phyloP scores from a whole-genome alignment of 176 grass and related monocot species.

The Aegilops tauschii region DNA sequence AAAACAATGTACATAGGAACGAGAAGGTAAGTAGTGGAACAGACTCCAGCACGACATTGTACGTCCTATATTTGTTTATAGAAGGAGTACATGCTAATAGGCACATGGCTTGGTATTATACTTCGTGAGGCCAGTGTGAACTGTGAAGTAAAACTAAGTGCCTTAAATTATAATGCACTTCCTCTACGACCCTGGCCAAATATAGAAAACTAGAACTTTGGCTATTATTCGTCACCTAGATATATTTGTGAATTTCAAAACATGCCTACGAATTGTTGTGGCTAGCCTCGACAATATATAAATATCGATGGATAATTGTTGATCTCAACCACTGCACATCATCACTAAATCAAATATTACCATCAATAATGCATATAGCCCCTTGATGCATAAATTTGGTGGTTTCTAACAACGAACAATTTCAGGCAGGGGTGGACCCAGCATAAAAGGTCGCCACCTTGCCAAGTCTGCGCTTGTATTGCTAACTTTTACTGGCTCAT shows the following conservation, averaged over 20 bases:
- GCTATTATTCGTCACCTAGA: background rate
- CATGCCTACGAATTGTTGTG: background rate
- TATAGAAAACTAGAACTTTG: background rate
- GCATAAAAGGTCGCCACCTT: too few relatives aligned
- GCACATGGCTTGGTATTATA: background rate
- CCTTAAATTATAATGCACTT: background rate
- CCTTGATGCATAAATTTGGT: background rate
- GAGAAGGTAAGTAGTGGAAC: background rate
- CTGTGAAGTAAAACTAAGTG: background rate
- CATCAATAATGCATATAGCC: too few relatives aligned
- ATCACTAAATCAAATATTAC: background rate
- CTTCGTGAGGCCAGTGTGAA: background rate
- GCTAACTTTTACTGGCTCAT: too few relatives aligned
- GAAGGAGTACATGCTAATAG: too few relatives aligned
- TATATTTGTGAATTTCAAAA: background rate
- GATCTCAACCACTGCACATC: background rate
- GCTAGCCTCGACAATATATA: background rate
- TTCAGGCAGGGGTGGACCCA: too few relatives aligned
- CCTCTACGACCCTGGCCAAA: background rate
- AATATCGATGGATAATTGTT: background rate
- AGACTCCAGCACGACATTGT: too few relatives aligned
- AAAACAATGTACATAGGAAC: background rate
- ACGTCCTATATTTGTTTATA: too few relatives aligned
- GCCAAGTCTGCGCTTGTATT: too few relatives aligned
- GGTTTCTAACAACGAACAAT: too few relatives aligned